phyloP scores from a whole-genome alignment of 2,329 filamentous ascomycete species.

The Cladosporium oxysporum region DNA sequence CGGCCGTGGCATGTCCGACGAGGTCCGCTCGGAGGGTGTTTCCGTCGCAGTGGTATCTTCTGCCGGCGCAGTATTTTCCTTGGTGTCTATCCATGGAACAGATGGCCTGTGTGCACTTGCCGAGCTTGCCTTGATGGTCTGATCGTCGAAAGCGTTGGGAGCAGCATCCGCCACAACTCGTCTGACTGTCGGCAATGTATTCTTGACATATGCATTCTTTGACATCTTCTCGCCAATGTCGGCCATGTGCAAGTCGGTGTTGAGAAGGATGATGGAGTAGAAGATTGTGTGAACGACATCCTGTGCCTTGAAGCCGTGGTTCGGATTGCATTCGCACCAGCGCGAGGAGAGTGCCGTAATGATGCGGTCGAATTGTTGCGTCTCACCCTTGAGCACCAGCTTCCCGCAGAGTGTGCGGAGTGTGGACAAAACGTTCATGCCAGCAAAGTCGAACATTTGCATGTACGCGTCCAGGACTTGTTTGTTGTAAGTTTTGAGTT shows the following conservation, averaged over 20 bases:
- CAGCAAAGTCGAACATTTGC: constrained; percentile 84
- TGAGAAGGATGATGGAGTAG: constrained; percentile 92
- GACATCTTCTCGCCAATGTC: constrained; percentile 98
- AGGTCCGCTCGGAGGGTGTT: constrained; percentile 28
- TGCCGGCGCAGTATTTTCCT: constrained; percentile 20
- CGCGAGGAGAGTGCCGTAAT: constrained; percentile 83
- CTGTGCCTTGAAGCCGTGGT: constrained; percentile 87
- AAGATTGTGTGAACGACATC: constrained; percentile 97
- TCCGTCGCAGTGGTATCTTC: constrained; percentile 19
- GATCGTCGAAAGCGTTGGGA: constrained; percentile 62
- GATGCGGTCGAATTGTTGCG: constrained; percentile 94
- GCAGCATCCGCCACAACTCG: constrained; percentile 73
- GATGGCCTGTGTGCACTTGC: constrained; percentile 27
- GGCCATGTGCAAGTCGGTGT: constrained; percentile 92
- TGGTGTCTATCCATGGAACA: constrained; percentile 36
- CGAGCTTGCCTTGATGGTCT: constrained; percentile 27
- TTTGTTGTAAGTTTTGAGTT: constrained; percentile 57
- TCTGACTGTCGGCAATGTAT: constrained; percentile 87
- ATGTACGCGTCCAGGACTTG: constrained; percentile 76
- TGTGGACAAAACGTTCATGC: constrained; percentile 75
- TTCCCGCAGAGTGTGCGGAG: constrained; percentile 80
- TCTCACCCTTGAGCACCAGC: constrained; percentile 83
- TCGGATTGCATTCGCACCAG: constrained; percentile 92
- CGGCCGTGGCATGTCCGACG: constrained; percentile 33
- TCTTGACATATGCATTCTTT: constrained; percentile 88